Evolutionary conservation across 148 eudicot species (phyloP).

Genomic region (Heliosperma pusillum): DNA sequence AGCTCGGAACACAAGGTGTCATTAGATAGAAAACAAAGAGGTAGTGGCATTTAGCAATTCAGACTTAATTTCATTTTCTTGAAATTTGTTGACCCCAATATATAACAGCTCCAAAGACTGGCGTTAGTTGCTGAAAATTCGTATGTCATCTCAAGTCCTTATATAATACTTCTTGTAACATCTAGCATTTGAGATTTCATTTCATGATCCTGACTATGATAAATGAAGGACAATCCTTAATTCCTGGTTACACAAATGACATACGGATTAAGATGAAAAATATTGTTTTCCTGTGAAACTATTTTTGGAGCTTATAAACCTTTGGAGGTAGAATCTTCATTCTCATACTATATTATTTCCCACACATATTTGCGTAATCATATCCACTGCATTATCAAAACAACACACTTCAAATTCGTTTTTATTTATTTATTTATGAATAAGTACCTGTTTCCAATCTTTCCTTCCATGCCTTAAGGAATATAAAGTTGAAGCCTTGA

Average conservation of each 20-base stretch:
- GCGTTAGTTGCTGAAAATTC: too few relatives aligned
- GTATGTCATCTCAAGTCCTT: too few relatives aligned
- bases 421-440: too few relatives aligned
- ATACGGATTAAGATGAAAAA: too few relatives aligned
- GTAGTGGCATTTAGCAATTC: background rate
- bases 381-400: background rate
- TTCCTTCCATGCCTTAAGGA: background rate
- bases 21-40: too few relatives aligned
- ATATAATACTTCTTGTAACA: too few relatives aligned
- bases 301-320: background rate
- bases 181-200: too few relatives aligned
- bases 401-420: background rate
- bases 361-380: background rate
- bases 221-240: background rate
- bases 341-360: background rate
- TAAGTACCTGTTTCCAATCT: background rate
- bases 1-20: too few relatives aligned
- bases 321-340: background rate
- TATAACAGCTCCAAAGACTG: too few relatives aligned
- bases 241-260: background rate
- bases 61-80: background rate
- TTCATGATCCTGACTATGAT: background rate
- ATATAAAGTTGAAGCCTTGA: background rate
- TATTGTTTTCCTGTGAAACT: too few relatives aligned
- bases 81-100: too few relatives aligned